Evolutionary conservation across 108 stramenopile species (phyloP).

Genomic region (Pelagomonas calceolata): DNA sequence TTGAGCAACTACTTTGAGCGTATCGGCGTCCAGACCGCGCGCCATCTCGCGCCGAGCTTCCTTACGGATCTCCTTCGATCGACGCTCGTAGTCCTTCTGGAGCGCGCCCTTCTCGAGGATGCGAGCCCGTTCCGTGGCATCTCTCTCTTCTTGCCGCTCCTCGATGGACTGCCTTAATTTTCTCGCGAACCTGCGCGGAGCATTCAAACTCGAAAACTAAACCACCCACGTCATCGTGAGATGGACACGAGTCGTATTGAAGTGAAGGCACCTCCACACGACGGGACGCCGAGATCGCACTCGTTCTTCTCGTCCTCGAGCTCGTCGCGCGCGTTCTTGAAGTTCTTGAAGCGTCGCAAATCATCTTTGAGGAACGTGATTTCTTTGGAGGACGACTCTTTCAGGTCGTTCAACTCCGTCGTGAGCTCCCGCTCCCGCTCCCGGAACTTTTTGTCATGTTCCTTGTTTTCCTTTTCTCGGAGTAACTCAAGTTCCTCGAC

Average conservation of each 20-base stretch:
- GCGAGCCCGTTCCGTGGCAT: constrained; percentile 34
- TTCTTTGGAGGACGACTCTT: constrained; percentile 15
- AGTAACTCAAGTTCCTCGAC: constrained; percentile 18
- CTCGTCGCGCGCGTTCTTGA: constrained; percentile 21
- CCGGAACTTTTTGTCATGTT: constrained; percentile 16
- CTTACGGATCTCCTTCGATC: constrained; percentile 5
- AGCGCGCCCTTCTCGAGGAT: constrained; percentile 29
- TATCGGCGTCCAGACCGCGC: constrained; percentile 25
- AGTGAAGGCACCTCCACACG: too few relatives aligned
- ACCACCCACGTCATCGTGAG: too few relatives aligned
- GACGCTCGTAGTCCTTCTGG: constrained; percentile 17
- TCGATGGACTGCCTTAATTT: constrained; percentile 10
- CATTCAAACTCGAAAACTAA: too few relatives aligned
- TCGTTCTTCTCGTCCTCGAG: constrained; percentile 16
- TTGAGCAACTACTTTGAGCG: constrained; percentile 30
- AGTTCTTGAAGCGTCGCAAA: constrained; percentile 19
- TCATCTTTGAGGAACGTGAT: constrained; percentile 19
- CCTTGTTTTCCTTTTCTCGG: constrained; percentile 4
- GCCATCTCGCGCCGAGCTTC: constrained; percentile 32
- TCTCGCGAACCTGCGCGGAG: constrained; percentile 4
- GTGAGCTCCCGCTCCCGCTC: constrained; percentile 14
- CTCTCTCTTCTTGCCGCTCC: constrained; percentile 14
- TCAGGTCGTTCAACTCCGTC: not conserved
- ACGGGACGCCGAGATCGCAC: not conserved
- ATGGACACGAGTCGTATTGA: too few relatives aligned